Percentiles rank a stretch among this genome's conserved stretches.
These are phyloP conservation scores for Zarea fungicola DNA, from an alignment of 2,329 filamentous ascomycete species.

Conservation along the genomic window DNA sequence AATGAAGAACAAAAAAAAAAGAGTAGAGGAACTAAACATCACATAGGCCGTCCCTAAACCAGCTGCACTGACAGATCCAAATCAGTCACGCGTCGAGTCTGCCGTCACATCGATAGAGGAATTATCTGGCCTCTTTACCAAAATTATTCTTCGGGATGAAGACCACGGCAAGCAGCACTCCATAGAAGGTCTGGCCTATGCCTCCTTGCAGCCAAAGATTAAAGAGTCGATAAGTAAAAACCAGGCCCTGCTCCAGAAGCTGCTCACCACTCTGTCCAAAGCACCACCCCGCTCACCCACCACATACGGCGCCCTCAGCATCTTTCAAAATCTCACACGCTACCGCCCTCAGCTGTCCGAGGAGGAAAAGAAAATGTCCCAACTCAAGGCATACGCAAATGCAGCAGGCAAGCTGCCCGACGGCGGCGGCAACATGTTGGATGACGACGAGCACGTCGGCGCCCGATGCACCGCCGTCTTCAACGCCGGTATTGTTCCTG, in stretches of 20 bases:
- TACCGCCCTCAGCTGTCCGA: slow-evolving; percentile 76
- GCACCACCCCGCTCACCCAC: slow-evolving; percentile 61
- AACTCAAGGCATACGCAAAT: slow-evolving; percentile 92
- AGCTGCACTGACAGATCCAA: slow-evolving; percentile 32
- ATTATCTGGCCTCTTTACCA: slow-evolving; percentile 58
- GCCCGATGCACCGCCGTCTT: slow-evolving; percentile 74
- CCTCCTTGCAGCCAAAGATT: slow-evolving; percentile 77
- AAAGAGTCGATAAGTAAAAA: slow-evolving; percentile 77
- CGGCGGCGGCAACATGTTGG: slow-evolving; percentile 59
- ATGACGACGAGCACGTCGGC: slow-evolving; percentile 70
- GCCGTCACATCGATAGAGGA: slow-evolving; percentile 60
- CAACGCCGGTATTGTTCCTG: slow-evolving; percentile 68
- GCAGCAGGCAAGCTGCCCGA: slow-evolving; percentile 62
- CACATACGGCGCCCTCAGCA: slow-evolving; percentile 80
- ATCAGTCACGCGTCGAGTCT: slow-evolving; percentile 42
- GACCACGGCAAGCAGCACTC: slow-evolving; percentile 60
- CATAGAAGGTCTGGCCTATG: slow-evolving; percentile 88
- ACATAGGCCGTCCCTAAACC: slow-evolving; percentile 47
- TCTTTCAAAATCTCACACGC: slow-evolving; percentile 77
- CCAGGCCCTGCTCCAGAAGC: slow-evolving; percentile 58
- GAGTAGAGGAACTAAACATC: too few species aligned
- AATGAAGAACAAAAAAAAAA: too few species aligned
- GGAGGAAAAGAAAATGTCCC: slow-evolving; percentile 85
- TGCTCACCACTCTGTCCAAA: slow-evolving; percentile 59
- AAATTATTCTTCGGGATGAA: slow-evolving; percentile 58